Percentiles rank a stretch among this genome's conserved stretches.
phyloP scores from a whole-genome alignment of 2,329 filamentous ascomycete genomes.

The Fusarium sp. region DNA sequence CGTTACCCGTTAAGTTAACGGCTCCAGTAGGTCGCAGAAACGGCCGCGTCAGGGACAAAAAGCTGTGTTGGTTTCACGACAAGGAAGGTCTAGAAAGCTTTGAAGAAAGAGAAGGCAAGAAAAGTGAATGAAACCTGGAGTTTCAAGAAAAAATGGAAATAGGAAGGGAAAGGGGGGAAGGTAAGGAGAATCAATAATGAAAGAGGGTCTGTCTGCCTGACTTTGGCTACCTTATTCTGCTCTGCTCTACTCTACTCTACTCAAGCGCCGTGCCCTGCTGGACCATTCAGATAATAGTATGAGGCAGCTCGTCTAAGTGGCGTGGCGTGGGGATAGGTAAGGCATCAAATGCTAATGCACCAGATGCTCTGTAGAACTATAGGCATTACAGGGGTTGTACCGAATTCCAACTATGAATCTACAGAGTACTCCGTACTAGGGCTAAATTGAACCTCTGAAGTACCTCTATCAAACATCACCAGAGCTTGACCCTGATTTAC shows the following conservation, averaged over 20 bases:
- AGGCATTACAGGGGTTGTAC: background rate
- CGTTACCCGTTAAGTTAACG: conserved; percentile 3
- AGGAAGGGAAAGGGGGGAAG: background rate
- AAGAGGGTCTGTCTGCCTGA: conserved; percentile 20
- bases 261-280: conserved; percentile 33
- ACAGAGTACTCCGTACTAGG: background rate
- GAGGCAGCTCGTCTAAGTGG: conserved; percentile 25
- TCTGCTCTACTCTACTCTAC: background rate
- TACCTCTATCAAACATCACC: background rate
- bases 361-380: background rate
- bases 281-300: conserved; percentile 14
- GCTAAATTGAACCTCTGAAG: background rate
- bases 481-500: background rate
- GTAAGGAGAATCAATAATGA: conserved; percentile 15
- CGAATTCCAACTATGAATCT: background rate
- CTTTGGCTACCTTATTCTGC: background rate
- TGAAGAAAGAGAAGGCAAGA: background rate
- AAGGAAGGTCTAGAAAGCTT: conserved; percentile 12
- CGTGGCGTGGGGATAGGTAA: background rate
- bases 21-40: conserved; percentile 50
- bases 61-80: conserved; percentile 13
- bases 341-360: background rate
- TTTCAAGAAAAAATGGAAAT: background rate
- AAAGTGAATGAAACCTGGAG: background rate
- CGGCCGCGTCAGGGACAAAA: conserved; percentile 47